Evolutionary conservation across 805 yeast species (phyloP).

Genomic region (Teunomyces tritomae): DNA sequence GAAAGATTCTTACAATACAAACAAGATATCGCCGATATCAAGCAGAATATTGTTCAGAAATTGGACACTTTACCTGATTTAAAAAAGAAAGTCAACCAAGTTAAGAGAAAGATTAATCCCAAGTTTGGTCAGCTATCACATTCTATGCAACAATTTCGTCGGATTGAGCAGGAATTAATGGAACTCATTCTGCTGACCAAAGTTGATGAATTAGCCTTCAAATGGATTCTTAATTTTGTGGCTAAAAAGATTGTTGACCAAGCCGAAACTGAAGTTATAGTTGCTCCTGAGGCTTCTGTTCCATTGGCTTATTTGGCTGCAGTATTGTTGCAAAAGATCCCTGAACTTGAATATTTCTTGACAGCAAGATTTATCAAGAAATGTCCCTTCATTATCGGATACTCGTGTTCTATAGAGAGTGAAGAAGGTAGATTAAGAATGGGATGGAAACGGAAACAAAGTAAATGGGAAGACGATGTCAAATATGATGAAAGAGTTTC

Average conservation of each 20-base stretch:
- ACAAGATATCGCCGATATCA: slow-evolving; percentile 55
- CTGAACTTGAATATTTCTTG: slow-evolving; percentile 53
- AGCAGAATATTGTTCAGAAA: slow-evolving; percentile 54
- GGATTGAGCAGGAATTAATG: slow-evolving; percentile 50
- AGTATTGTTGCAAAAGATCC: slow-evolving; percentile 46
- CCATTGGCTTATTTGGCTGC: slow-evolving; percentile 73
- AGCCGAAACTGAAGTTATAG: slow-evolving; percentile 89
- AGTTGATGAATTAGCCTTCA: slow-evolving; percentile 49
- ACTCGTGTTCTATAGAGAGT: slow-evolving; percentile 67
- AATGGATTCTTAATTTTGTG: slow-evolving; percentile 77
- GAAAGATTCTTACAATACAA: slow-evolving; percentile 47
- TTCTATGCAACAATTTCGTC: slow-evolving; percentile 55
- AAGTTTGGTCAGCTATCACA: slow-evolving; percentile 89
- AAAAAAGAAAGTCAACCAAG: slow-evolving; percentile 54
- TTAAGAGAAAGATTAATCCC: slow-evolving; percentile 78
- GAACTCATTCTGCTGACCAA: slow-evolving; percentile 49
- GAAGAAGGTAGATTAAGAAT: slow-evolving; percentile 77
- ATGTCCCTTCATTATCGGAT: slow-evolving; percentile 88
- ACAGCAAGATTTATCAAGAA: slow-evolving; percentile 85
- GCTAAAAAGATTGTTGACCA: slow-evolving; percentile 87
- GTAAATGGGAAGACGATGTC: slow-evolving; percentile 58
- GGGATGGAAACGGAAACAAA: slow-evolving; percentile 77
- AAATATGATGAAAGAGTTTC: slow-evolving; percentile 82
- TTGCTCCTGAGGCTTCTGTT: slow-evolving; percentile 69
- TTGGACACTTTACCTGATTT: slow-evolving; percentile 49